Percentiles rank a stretch among this genome's conserved stretches.
These are phyloP conservation scores for Rhizophora mangle DNA, from an alignment of 345 rosid genomes.

Conservation along the genomic window DNA sequence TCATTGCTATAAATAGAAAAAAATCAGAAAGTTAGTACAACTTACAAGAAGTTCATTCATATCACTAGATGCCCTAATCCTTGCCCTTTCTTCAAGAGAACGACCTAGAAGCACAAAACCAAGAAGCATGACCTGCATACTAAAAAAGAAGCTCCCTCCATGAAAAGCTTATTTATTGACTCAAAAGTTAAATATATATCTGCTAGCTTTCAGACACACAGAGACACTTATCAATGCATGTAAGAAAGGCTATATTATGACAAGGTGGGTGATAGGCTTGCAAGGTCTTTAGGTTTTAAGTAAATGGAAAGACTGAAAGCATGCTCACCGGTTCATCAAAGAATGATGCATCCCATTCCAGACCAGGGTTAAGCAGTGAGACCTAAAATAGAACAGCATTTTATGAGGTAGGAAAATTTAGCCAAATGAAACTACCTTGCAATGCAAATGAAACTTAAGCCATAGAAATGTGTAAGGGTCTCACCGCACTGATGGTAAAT, in stretches of 20 bases:
- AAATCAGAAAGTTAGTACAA: conserved; percentile 12
- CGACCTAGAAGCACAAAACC: conserved; percentile 96
- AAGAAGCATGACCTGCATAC: conserved; percentile 98
- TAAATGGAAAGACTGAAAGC: conserved; percentile 28
- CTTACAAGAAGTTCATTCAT: conserved; percentile 95
- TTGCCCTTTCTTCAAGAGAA: conserved; percentile 86
- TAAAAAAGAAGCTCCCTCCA: conserved; percentile 49
- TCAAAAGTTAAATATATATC: neutral
- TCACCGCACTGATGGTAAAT: conserved; percentile 76
- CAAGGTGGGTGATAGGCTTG: neutral
- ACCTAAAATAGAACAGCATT: conserved; percentile 40
- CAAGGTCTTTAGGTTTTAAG: neutral
- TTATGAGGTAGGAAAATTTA: conserved; percentile 7
- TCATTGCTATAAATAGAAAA: neutral
- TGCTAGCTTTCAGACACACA: conserved; percentile 8
- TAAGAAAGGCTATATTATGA: neutral
- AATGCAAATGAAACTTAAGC: conserved; percentile 9
- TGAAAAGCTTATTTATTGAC: conserved; percentile 33
- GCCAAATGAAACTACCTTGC: neutral
- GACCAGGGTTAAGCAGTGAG: conserved; percentile 79
- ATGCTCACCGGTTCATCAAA: conserved; percentile 94
- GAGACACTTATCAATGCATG: neutral
- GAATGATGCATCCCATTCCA: conserved; percentile 89
- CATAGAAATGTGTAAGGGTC: conserved; percentile 18
- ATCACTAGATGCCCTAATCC: conserved; percentile 79